phyloP scores from a whole-genome alignment of 1,284 basidiomycete genomes.

The Chalciporus piperatoides region DNA sequence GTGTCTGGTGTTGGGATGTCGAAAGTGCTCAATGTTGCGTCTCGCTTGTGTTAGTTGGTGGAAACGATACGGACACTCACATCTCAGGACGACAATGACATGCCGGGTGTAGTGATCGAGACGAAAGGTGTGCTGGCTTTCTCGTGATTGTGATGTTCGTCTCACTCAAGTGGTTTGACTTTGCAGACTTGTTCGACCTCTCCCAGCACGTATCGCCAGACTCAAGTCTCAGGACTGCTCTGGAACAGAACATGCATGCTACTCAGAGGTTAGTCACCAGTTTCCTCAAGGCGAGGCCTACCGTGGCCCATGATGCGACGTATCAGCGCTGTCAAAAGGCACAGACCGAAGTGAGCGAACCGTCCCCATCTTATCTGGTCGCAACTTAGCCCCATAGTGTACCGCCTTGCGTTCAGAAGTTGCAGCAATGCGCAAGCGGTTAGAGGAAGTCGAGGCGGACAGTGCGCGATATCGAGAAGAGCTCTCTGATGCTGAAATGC shows the following conservation, averaged over 20 bases:
- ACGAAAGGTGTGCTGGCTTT: slow-evolving; percentile 39
- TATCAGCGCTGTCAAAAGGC: slow-evolving; percentile 49
- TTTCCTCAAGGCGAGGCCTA: slow-evolving; percentile 47
- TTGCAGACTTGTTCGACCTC: slow-evolving; percentile 47
- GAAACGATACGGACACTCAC: slow-evolving; percentile 64
- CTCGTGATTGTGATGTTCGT: background rate
- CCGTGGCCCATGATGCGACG: slow-evolving; percentile 26
- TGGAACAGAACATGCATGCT: slow-evolving; percentile 54
- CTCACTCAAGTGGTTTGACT: background rate
- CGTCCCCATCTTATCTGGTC: slow-evolving; percentile 3
- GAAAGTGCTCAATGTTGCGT: background rate
- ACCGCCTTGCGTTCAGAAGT: slow-evolving; percentile 58
- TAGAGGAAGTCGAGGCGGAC: slow-evolving; percentile 54
- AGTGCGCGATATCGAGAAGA: slow-evolving; percentile 55
- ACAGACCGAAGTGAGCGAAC: slow-evolving; percentile 53
- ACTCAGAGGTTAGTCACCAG: slow-evolving; percentile 59
- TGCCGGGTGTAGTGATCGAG: slow-evolving; percentile 42
- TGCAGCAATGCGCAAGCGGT: slow-evolving; percentile 51
- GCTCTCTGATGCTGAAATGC: slow-evolving; percentile 62
- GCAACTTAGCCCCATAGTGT: slow-evolving; percentile 40
- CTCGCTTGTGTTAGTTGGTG: slow-evolving; percentile 47
- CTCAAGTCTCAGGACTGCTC: slow-evolving; percentile 44
- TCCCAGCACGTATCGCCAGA: slow-evolving; percentile 50
- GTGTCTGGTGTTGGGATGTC: slow-evolving; percentile 2
- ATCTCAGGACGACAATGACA: slow-evolving; percentile 52